These are phyloP conservation scores for Glonium stellatum DNA, from an alignment of 495 filamentous ascomycete genomes.

Conservation along the genomic window DNA sequence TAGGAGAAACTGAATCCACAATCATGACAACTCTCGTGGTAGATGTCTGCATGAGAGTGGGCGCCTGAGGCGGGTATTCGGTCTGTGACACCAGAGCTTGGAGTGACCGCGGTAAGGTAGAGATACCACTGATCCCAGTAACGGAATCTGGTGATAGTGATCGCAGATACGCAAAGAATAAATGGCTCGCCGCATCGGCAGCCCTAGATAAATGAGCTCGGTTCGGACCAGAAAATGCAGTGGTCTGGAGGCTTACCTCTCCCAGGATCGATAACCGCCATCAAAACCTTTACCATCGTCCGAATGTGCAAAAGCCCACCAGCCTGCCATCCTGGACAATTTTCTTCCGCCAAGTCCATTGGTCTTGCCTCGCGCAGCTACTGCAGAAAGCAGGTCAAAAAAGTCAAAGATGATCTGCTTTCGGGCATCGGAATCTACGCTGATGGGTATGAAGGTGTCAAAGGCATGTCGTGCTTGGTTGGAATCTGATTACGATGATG, in stretches of 20 bases:
- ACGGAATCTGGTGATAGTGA: constrained; percentile 74
- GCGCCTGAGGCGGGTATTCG: constrained; percentile 84
- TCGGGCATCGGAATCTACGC: constrained; percentile 80
- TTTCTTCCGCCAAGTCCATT: constrained; percentile 94
- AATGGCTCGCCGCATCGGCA: constrained; percentile 89
- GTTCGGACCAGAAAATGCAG: constrained; percentile 14
- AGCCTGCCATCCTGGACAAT: constrained; percentile 88
- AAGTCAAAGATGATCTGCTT: constrained; percentile 91
- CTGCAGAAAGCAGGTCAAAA: constrained; percentile 85
- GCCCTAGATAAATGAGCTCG: constrained; percentile 47
- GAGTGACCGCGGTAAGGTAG: constrained; percentile 78
- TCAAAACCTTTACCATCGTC: constrained; percentile 91
- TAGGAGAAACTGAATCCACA: constrained; percentile 90
- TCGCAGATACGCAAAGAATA: constrained; percentile 96
- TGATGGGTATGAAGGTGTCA: constrained; percentile 90
- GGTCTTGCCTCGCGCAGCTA: constrained; percentile 75
- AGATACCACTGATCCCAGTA: constrained; percentile 64
- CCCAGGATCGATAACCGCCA: constrained; percentile 85
- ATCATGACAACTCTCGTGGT: constrained; percentile 94
- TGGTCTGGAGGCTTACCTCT: constrained; percentile 40
- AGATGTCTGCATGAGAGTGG: constrained; percentile 66
- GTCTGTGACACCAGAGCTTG: constrained; percentile 86
- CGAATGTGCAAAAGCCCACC: constrained; percentile 95
- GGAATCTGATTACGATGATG: constrained; percentile 57
- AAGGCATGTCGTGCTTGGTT: constrained; percentile 88